Evolutionary conservation across 2,329 filamentous ascomycete species (phyloP).

Genomic region (Arthroderma sp.): DNA sequence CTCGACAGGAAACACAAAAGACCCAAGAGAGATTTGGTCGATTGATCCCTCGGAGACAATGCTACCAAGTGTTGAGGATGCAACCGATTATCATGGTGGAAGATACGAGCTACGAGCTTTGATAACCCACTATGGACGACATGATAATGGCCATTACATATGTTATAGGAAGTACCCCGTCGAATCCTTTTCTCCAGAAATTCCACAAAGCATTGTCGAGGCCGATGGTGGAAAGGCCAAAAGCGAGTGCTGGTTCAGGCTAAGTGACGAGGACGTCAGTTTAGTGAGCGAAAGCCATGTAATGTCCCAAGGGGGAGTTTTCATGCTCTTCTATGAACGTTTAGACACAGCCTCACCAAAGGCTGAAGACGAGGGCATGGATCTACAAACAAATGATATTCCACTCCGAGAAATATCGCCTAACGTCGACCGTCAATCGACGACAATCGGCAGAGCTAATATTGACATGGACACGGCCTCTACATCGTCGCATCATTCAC

Average conservation of each 20-base stretch:
- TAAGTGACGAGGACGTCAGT: slow-evolving; percentile 79
- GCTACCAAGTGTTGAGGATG: slow-evolving; percentile 49
- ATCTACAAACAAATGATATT: no score
- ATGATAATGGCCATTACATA: slow-evolving; percentile 93
- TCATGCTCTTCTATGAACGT: slow-evolving; percentile 94
- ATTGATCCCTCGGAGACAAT: slow-evolving; percentile 58
- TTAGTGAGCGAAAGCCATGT: slow-evolving; percentile 61
- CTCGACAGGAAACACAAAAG: slow-evolving; percentile 13
- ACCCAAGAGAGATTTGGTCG: slow-evolving; percentile 52
- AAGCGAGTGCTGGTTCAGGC: slow-evolving; percentile 63
- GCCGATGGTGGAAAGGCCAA: slow-evolving; percentile 22
- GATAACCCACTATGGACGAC: slow-evolving; percentile 76
- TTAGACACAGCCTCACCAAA: slow-evolving; percentile 31
- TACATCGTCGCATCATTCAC: no score
- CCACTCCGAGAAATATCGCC: no score
- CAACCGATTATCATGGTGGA: slow-evolving; percentile 34
- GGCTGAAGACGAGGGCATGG: no score
- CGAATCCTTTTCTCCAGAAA: slow-evolving; percentile 20
- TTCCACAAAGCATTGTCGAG: slow-evolving; percentile 21
- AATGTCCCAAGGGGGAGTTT: slow-evolving; percentile 65
- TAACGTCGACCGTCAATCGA: no score
- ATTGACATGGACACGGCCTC: no score
- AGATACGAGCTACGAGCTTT: slow-evolving; percentile 70
- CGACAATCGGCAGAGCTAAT: no score
- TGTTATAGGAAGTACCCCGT: slow-evolving; percentile 64